Conservation (phyloP, 257 asterid genomes). For the Fraxinus anomala region DNA sequence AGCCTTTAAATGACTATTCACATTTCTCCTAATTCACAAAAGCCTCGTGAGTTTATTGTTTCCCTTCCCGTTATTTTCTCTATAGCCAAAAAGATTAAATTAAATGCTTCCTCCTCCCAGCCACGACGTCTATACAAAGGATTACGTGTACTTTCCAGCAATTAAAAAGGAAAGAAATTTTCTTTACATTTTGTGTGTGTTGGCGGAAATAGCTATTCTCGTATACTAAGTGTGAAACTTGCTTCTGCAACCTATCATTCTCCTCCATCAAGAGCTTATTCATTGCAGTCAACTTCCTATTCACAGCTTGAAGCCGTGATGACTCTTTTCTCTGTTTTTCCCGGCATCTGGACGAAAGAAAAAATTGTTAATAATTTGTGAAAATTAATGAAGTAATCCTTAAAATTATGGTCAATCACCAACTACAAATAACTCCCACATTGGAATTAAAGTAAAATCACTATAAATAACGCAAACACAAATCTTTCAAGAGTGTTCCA, state of each 20-base stretch:
- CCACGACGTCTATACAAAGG: neutral
- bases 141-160: neutral
- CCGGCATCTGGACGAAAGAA: constrained; percentile 61
- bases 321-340: constrained; percentile 96
- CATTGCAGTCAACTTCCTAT: constrained; percentile 88
- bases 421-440: neutral
- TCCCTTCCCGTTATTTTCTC: too few relatives aligned
- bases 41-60: too few relatives aligned
- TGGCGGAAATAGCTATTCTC: constrained; percentile 90
- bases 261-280: constrained; percentile 98
- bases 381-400: neutral
- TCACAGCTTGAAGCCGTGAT: constrained; percentile 88
- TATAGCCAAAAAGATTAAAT: too few relatives aligned
- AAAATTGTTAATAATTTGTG: neutral
- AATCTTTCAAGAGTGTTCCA: neutral
- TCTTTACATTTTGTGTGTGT: constrained; percentile 66
- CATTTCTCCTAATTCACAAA: too few relatives aligned
- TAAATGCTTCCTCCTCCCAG: neutral
- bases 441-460: neutral
- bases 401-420: neutral
- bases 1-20: neutral
- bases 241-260: constrained; percentile 94
- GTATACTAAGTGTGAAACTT: constrained; percentile 89
- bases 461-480: neutral
- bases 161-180: neutral